Evolutionary conservation across 495 filamentous ascomycete genomes (phyloP), one percentile per base, ranked within the genome.

Genomic region (Pyronema domesticum): DNA sequence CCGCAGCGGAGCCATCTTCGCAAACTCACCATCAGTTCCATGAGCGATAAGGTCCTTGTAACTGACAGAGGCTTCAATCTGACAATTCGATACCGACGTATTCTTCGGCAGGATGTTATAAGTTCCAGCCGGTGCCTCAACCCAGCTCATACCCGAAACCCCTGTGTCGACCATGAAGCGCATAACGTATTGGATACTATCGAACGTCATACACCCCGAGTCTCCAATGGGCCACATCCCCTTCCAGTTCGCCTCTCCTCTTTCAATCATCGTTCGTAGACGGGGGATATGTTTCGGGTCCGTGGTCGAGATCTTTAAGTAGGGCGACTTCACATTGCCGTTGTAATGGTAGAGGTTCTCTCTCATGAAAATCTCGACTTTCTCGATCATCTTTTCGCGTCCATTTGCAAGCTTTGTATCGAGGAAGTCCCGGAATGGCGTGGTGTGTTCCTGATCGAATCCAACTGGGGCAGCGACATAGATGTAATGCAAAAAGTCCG

Each of bases 91-190:
- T 30, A 89, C 79, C 50, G 78, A 75, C 47, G 85, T 74, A 46
- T 68, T 56, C 3, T 70, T 57, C 0, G 72, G 55, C 17, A 93
- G 68, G 54, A 94, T 70, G 33, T 71, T 69, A 68, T 94, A 99
- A 60, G 79, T 78, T 18, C 72, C 73, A 0, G 82, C 76, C 43
- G 83, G 80, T 7, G 81, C 86, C 68, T 94, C 86, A 1, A 96
- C 86, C 91, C 91, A 99, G 3, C 88, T 87, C 91, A 99, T 99
- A 40, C 91, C 91, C 15, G 81, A 73, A 37, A 98, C 81, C 75
- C 85, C 82, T 48, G 81, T 86, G 65, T 99, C 91, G 49, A 99
- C 89, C 91, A 99, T 96, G 68, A 96, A 96, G 57, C 91, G 76
- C 60, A 96, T 67, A 4, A 99, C 76, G 61, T 95, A 99, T 72